Conservation (phyloP, 768 basidiomycete species). For the Trametopsis cervina region DNA sequence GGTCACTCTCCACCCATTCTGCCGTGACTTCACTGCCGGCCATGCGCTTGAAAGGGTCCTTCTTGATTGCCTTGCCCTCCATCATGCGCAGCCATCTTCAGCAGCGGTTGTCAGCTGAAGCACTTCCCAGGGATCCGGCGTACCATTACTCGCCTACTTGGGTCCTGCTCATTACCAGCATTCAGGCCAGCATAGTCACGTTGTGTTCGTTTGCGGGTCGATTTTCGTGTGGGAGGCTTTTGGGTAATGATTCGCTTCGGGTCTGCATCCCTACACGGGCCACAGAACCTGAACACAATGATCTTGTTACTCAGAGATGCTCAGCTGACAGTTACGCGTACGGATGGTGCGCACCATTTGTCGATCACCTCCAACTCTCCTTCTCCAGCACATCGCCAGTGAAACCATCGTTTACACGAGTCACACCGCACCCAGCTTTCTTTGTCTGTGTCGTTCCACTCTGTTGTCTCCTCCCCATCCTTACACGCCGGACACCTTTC, state of each 20-base stretch:
- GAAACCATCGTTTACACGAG: slow-evolving; percentile 75
- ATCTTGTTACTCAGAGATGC: background rate
- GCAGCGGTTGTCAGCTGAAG: too few species aligned
- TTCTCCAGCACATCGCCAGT: slow-evolving; percentile 74
- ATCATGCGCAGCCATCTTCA: slow-evolving; percentile 55
- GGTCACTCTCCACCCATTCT: slow-evolving; percentile 71
- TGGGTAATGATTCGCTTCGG: slow-evolving; percentile 58
- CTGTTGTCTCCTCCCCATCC: slow-evolving; percentile 20
- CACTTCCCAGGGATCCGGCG: too few species aligned
- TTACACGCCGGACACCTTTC: slow-evolving; percentile 49
- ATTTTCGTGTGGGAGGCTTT: slow-evolving; percentile 77
- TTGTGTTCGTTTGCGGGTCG: slow-evolving; percentile 63
- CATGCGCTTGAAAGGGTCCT: slow-evolving; percentile 61
- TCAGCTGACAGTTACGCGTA: background rate
- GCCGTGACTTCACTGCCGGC: slow-evolving; percentile 56
- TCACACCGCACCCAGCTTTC: slow-evolving; percentile 84
- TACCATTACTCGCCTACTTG: slow-evolving; percentile 36
- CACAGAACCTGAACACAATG: slow-evolving; percentile 58
- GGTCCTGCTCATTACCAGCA: slow-evolving; percentile 55
- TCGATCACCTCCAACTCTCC: slow-evolving; percentile 62
- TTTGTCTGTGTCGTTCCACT: slow-evolving; percentile 39
- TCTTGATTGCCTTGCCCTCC: slow-evolving; percentile 56
- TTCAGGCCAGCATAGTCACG: slow-evolving; percentile 78
- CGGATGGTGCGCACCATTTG: slow-evolving; percentile 53
- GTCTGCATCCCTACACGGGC: slow-evolving; percentile 52